Base-by-base conservation (phyloP, 2,329 filamentous ascomycete genomes). In the Plectosphaerella sp. region DNA sequence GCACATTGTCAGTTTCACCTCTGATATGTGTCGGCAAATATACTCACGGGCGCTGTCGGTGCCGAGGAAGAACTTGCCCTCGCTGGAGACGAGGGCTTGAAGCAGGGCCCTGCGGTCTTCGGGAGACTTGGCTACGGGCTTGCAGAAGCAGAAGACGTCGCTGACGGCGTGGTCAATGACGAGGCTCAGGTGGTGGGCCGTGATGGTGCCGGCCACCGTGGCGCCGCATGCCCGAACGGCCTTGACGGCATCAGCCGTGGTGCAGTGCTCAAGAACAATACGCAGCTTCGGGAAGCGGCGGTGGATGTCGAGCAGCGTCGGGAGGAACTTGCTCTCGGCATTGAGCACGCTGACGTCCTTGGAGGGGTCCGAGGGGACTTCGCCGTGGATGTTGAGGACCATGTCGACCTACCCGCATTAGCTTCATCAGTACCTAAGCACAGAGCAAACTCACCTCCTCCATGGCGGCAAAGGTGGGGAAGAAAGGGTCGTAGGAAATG, bases 311-410 rank as follows among this genome's bases (percentile, higher is more conserved):
- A 81, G 75, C 35, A 97, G 76, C 0, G 87, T 93, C 0, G 92
- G 92, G 9, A 97, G 76, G 72, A 97, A 97, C 3, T 76, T 77
- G 56, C 84, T 79, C 68, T 92, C 88, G 18, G 86, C 87, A 61
- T 87, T 88, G 57, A 90, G 72, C 28, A 82, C 77, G 1, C 79
- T 82, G 54, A 80, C 73, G 42, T 71, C 65, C 47, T 67, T 64
- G 3, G 57, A 60, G 12, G 64, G 62, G 50, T 67, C 65, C 25
- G 65, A 67, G 7, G 72, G 86, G n/a, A 87, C 83, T 71, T 97
- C 93, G 58, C 92, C 93, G 67, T 97, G 92, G n/a, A 97, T 76
- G 72, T 97, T 97, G 42, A 95, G 78, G n/a, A 95, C 80, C 59
- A 96, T 76, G 59, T 86, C 84, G 59, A 91, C 83, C 28, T 33